A percentile compares a stretch with the other conserved stretches of the same genome.
phyloP scores from a whole-genome alignment of 306 rosid genomes.

The Cicer pinnatifidum region DNA sequence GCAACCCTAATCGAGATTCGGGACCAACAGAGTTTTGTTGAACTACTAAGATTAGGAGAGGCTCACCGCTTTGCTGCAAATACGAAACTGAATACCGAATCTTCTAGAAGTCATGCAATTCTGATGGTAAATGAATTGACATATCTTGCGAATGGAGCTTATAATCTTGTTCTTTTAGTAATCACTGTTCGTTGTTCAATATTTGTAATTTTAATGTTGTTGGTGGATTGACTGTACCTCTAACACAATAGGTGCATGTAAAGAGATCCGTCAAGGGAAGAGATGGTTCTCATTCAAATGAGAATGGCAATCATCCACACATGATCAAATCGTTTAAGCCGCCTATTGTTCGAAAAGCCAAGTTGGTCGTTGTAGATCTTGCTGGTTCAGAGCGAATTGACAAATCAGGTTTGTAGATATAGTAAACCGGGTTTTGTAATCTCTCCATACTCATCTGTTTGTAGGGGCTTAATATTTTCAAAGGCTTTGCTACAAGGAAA shows the following conservation, averaged over 20 bases:
- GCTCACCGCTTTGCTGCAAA: slow-evolving; percentile 97
- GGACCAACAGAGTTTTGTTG: slow-evolving; percentile 83
- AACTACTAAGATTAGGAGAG: slow-evolving; percentile 88
- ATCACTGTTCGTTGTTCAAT: slow-evolving; percentile 30
- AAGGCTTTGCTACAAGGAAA: slow-evolving; percentile 36
- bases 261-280: slow-evolving; percentile 80
- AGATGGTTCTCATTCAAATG: slow-evolving; percentile 69
- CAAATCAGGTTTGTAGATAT: slow-evolving; percentile 78
- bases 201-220: slow-evolving; percentile 33
- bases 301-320: slow-evolving; percentile 66
- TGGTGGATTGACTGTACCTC: slow-evolving; percentile 41
- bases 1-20: slow-evolving; percentile 85
- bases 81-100: slow-evolving; percentile 92
- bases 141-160: slow-evolving; percentile 41
- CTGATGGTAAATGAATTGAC: slow-evolving; percentile 68
- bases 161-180: slow-evolving; percentile 40
- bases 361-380: slow-evolving; percentile 93
- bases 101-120: slow-evolving; percentile 99
- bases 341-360: slow-evolving; percentile 81
- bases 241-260: slow-evolving; percentile 73
- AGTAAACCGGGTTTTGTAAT: slow-evolving; percentile 17
- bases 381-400: slow-evolving; percentile 99
- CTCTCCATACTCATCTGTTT: slow-evolving; percentile 36
- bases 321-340: slow-evolving; percentile 73
- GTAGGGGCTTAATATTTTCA: slow-evolving; percentile 20